Evolutionary conservation across 1,139 yeast genomes (phyloP), one percentile per base, ranked within the genome.

Genomic region (Pichia norvegensis): DNA sequence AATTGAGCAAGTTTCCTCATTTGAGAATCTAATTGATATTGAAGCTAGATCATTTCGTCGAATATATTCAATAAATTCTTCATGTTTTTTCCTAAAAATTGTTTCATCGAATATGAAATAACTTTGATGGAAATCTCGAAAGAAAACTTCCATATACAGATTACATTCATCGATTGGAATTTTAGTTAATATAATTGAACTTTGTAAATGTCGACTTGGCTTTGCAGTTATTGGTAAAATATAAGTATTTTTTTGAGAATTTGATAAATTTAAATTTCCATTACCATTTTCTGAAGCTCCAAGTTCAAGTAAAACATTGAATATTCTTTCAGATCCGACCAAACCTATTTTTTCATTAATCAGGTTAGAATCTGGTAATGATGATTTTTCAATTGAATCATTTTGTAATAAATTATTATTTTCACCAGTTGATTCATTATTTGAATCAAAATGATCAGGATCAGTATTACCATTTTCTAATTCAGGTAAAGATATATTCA

Each of bases 91-190:
- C 31, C 55, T 44, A 47, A 68, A 66, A 22, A 48, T 45, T 5
- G 46, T 47, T 40, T 63, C 62, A 42, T 58, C 59, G 48, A 66
- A 61, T 31, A 67, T 58, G 41, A 61, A 63, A 46, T 60, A 63
- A 46, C 61, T 61, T 2, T 63, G 67, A 50, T 67, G 68, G 13
- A 67, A 52, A 35, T 58, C 55, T 14, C 53, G 45, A 48, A 69
- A 67, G 50, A 67, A 69, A 11, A 52, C 48, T 14, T 62, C 56
- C 3, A 65, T 57, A 40, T 64, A 61, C 36, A 46, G 44, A 42
- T 58, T 58, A 16, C 67, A 61, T 43, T 58, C 64, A 2, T 53
- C 52, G 37, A 48, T 51, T 8, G 56, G 46, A 5, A 65, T 52
- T n/a, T 54, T 45, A 39, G 50, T 44, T 3, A 54, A 45, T 47